phyloP scores from a whole-genome alignment of 148 eudicot genomes.

The Camellia japonica region DNA sequence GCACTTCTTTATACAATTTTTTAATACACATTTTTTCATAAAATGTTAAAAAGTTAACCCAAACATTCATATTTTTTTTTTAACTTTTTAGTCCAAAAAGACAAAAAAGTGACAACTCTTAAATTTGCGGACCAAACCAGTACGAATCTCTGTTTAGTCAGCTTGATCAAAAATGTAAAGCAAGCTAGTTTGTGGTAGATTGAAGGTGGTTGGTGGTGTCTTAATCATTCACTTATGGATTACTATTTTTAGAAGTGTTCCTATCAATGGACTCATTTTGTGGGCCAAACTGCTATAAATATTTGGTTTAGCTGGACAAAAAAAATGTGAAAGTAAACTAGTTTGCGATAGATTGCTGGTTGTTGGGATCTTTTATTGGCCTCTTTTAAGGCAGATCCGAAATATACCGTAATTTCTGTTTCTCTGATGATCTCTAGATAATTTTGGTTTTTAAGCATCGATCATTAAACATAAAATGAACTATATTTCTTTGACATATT shows the following conservation, averaged over 20 bases:
- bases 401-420: neutral
- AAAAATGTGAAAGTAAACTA: neutral
- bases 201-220: neutral
- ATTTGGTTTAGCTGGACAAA: no score
- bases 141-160: no score
- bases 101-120: no score
- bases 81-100: no score
- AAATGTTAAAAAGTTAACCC: no score
- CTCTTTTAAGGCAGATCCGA: neutral
- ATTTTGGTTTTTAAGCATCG: neutral
- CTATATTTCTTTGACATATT: neutral
- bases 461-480: neutral
- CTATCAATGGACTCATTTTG: neutral
- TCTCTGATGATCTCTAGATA: neutral
- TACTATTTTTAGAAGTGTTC: neutral
- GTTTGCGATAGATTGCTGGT: neutral
- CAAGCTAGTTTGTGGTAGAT: no score
- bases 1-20: no score
- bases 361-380: slow-evolving; percentile 1
- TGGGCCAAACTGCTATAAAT: neutral
- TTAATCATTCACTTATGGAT: neutral
- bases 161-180: no score
- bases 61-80: no score
- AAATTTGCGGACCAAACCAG: no score
- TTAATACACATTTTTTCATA: no score